Evolutionary conservation across 1,139 yeast genomes (phyloP).

Genomic region (Keqinozyma sinolaborantium): DNA sequence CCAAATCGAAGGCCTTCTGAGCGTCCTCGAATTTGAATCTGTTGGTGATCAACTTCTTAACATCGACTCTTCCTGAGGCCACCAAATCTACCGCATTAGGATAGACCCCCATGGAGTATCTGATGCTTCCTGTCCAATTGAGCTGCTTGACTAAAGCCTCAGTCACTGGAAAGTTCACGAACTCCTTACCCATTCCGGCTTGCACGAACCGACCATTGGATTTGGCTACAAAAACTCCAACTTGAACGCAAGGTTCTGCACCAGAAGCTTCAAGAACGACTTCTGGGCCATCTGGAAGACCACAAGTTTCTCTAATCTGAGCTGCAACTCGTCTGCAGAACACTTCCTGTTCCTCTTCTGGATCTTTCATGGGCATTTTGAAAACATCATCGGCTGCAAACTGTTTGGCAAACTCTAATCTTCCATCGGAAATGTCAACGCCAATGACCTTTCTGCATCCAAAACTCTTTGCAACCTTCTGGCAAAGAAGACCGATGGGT

Average conservation of each 20-base stretch:
- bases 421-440: slow-evolving; percentile 24
- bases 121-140: slow-evolving; percentile 58
- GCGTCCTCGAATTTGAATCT: slow-evolving; percentile 67
- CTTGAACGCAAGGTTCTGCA: slow-evolving; percentile 58
- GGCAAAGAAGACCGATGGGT: slow-evolving; percentile 29
- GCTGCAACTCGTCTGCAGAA: slow-evolving; percentile 11
- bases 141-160: slow-evolving; percentile 62
- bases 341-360: slow-evolving; percentile 10
- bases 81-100: slow-evolving; percentile 44
- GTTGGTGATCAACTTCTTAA: slow-evolving; percentile 61
- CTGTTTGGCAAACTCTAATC: slow-evolving; percentile 25
- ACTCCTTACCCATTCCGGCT: slow-evolving; percentile 66
- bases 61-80: slow-evolving; percentile 37
- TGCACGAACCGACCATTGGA: slow-evolving; percentile 62
- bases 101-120: slow-evolving; percentile 22
- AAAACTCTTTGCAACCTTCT: slow-evolving; percentile 24
- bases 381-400: slow-evolving; percentile 18
- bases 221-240: slow-evolving; percentile 52
- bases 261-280: slow-evolving; percentile 68
- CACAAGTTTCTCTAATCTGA: slow-evolving; percentile 12
- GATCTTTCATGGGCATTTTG: slow-evolving; percentile 14
- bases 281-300: slow-evolving; percentile 37
- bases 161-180: slow-evolving; percentile 63
- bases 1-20: slow-evolving; percentile 66
- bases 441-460: slow-evolving; percentile 28